Conservation (phyloP, 148 eudicot species). For the Rhododendron henanense region DNA sequence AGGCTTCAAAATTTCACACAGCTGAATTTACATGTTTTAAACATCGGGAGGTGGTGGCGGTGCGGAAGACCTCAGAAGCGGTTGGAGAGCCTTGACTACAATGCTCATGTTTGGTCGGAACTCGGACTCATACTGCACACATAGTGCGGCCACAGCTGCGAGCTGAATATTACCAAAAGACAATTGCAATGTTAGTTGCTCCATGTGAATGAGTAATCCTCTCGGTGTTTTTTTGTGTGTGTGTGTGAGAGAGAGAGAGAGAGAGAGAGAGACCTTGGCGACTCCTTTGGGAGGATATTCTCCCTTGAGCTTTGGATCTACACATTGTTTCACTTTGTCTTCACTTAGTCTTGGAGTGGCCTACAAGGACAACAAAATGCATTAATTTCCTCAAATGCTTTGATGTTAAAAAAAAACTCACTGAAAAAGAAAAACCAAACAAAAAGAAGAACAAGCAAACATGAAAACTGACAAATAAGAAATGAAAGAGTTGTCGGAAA, state of each 20-base stretch:
- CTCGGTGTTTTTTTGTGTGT: not conserved
- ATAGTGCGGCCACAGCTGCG: constrained; percentile 59
- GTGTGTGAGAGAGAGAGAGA: not conserved
- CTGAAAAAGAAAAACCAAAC: too few relatives aligned
- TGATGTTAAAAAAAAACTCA: not conserved
- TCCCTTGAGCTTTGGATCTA: constrained; percentile 60
- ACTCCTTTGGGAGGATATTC: constrained; percentile 62
- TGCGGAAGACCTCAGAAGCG: constrained; percentile 31
- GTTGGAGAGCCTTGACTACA: constrained; percentile 43
- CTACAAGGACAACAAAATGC: constrained; percentile 18
- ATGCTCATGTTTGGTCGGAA: constrained; percentile 51
- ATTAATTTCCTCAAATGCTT: not conserved
- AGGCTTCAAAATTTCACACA: not conserved
- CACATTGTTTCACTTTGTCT: constrained; percentile 84
- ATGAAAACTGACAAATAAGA: too few relatives aligned
- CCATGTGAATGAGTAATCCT: not conserved
- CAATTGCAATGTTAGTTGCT: not conserved
- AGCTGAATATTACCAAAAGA: constrained; percentile 23
- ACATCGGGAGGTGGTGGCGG: constrained; percentile 9
- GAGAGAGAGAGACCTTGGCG: constrained; percentile 40
- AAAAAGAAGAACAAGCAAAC: too few relatives aligned
- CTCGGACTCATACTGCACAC: constrained; percentile 56
- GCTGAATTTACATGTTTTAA: not conserved
- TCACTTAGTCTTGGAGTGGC: constrained; percentile 90
- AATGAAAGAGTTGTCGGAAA: too few relatives aligned